Evolutionary conservation across 2,329 filamentous ascomycete genomes (phyloP), one percentile per base, ranked within the genome.

Genomic region (Lithohypha guttulata): DNA sequence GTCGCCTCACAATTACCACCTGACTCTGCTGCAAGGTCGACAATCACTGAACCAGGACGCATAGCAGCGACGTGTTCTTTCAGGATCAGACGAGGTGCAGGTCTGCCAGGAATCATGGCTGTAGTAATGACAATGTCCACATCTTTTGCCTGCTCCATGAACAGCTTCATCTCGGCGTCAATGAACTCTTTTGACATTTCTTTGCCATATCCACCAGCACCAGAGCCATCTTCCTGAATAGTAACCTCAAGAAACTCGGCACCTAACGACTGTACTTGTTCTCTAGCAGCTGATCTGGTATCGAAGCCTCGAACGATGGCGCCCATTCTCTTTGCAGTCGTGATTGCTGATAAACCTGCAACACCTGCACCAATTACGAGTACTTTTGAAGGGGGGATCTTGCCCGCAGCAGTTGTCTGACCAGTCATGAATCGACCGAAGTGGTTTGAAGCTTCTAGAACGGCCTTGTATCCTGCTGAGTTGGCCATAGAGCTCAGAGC

Each of bases 141-240:
- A 26, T 94, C 86, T 43, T 75, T 73, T 45, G 81, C 83, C 58
- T 93, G 86, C 50, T 91, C 81, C 56, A 83, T 77, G 62, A 94
- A 94, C 0, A 94, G 70, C 58, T 84, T 87, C 84, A 93, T 93
- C 59, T 94, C 84, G 4, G 85, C 85, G 44, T 85, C 84, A 57
- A 91, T 85, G 54, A 93, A 94, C 50, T 89, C 85, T 54, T 89
- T 86, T 39, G 84, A 91, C 85, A 93, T 93, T 55, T 87, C 84
- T 55, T 93, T 93, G 38, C 84, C 84, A 54, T 94, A 94, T 11
- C 86, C 86, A 19, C 86, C 85, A 6, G 81, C 77, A 2, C 84
- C 85, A 9, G 81, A 77, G 2, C 86, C 86, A 44, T 91, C 84
- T 60, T 94, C 86, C 49, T 89, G 59, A 15, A 93, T 69, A 10